Conservation (phyloP, 805 yeast species). For the Pichia membranifaciens region DNA sequence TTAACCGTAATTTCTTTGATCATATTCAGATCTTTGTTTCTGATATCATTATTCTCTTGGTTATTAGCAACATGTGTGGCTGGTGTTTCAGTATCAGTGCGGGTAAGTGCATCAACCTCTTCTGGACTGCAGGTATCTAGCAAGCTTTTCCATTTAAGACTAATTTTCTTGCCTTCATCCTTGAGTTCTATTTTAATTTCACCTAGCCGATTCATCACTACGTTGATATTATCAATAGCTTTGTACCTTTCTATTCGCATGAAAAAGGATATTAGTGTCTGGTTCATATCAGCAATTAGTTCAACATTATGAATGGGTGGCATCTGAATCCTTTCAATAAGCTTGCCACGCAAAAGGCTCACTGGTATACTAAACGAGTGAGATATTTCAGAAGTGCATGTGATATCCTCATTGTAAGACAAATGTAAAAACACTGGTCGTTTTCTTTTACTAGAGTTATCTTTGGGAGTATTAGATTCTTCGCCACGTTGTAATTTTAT, state of each 20-base stretch:
- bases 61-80: background rate
- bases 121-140: conserved; percentile 20
- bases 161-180: conserved; percentile 50
- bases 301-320: conserved; percentile 56
- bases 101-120: conserved; percentile 8
- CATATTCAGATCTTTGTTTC: conserved; percentile 10
- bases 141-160: conserved; percentile 52
- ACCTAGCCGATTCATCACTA: conserved; percentile 47
- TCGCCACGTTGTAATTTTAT: conserved; percentile 38
- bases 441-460: conserved; percentile 20
- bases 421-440: conserved; percentile 48
- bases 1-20: conserved; percentile 39
- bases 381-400: conserved; percentile 41
- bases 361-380: conserved; percentile 73
- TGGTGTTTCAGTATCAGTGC: background rate
- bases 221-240: conserved; percentile 42
- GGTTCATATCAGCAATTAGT: conserved; percentile 47
- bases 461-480: conserved; percentile 28
- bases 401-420: conserved; percentile 43
- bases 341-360: conserved; percentile 48
- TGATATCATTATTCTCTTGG: too few species aligned
- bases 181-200: conserved; percentile 45
- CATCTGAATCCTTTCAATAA: conserved; percentile 49
- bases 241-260: conserved; percentile 63
- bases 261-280: conserved; percentile 46